Evolutionary conservation across 2,329 filamentous ascomycete species (phyloP), one percentile per base, ranked within the genome.

Genomic region (Fusarium albidum): DNA sequence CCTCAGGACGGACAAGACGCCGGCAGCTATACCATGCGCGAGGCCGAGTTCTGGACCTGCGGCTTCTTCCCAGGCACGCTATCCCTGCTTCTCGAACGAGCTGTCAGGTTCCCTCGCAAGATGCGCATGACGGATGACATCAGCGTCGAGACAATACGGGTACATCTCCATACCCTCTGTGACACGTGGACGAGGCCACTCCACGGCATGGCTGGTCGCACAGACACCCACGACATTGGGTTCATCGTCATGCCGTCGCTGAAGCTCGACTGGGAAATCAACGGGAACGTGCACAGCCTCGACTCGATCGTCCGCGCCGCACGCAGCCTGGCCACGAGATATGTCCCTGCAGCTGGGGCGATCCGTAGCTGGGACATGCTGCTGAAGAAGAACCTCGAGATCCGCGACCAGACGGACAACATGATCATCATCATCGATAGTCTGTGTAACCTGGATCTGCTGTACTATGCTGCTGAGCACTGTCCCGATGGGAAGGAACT

Each of bases 181-280:
- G 63, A 31, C 42, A 25, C 49, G 15, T 57, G 57, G 58, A 45
- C 59, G 9, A 40, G 38, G 7, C 58, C 60, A 11, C 34, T 46
- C 9, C 46, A 76, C 41, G 56, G 40, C 13, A 77, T 77, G 68
- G 64, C 72, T 9, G 66, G 52, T 52, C 74, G 77, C 26, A 82
- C 72, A 5, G 78, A 82, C 47, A 83, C 80, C 0, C 81, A 83
- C 50, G 81, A 83, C 34, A 73, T 84, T 52, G 79, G 80, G 0
- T 84, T 84, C 58, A 83, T 84, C 21, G 73, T 82, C 5, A 73
- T 77, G 43, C 80, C 80, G 0, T 75, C 78, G 2, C 62, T 81
- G 1, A 73, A 74, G 17, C 70, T 74, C 25, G 75, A 79, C 25
- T 83, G 75, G 75, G 77, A 81, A 32, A 63, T 82, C 6, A 77